These are phyloP conservation scores for Poa pratensis DNA, from an alignment of 176 grass and related monocot genomes.

Conservation along the genomic window DNA sequence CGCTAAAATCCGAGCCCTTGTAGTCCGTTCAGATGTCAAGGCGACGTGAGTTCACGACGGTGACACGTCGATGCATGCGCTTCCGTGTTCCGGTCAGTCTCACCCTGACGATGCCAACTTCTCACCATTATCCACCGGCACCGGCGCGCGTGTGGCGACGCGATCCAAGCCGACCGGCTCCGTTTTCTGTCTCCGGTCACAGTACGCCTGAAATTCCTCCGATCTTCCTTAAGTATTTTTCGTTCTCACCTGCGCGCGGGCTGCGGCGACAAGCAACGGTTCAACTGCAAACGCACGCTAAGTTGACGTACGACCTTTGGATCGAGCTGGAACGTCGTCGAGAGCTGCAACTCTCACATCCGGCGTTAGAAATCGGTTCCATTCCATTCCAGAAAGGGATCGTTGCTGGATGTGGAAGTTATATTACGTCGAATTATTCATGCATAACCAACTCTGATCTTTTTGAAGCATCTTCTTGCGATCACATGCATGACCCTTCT, in stretches of 20 bases:
- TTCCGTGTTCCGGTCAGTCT: not conserved
- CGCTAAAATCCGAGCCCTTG: too few species aligned
- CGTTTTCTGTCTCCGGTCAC: not conserved
- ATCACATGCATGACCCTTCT: not conserved
- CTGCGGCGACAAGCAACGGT: not conserved
- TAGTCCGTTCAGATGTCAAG: not conserved
- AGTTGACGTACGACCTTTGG: not conserved
- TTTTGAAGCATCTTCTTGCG: not conserved
- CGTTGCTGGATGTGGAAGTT: not conserved
- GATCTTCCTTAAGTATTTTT: not conserved
- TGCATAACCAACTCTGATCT: not conserved
- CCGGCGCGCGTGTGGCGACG: too few species aligned
- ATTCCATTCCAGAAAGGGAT: not conserved
- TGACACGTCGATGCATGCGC: not conserved
- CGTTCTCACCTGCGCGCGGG: not conserved
- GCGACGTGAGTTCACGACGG: not conserved
- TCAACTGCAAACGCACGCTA: not conserved
- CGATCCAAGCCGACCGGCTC: not conserved
- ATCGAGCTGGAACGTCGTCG: not conserved
- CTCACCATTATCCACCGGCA: not conserved
- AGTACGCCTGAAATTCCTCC: not conserved
- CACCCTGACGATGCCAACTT: conserved; percentile 13
- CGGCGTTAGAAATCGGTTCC: not conserved
- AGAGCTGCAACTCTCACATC: not conserved
- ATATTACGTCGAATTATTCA: not conserved